Base-by-base conservation (phyloP, 495 filamentous ascomycete genomes). In the Podospora conica region DNA sequence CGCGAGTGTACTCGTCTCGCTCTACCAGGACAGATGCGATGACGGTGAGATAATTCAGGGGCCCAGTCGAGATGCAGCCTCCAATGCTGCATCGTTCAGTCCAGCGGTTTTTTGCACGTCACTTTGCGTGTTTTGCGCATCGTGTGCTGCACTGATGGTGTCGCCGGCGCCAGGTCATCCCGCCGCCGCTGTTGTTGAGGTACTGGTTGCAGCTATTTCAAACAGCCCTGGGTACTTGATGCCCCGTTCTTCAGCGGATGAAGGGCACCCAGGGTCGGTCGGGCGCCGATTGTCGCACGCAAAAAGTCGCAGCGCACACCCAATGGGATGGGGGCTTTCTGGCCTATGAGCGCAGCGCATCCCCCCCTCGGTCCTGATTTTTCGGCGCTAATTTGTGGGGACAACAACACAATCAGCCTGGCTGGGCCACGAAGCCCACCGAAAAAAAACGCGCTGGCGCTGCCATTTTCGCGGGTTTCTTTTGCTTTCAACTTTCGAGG, bases 161-260 rank as follows among this genome's bases (percentile, higher is more conserved):
- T 55, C 55, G 10, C 29, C 31, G n/a, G 58, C 18, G 53, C 25
- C 53, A 28, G 24, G 55, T 22, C 54, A 57, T n/a, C 31, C 48
- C 40, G 10, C 55, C 48, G 48, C 23, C 5, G 24, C 70, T 69
- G 70, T 72, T 72, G 60, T 61, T 22, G 31, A 64, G 53, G 63
- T 70, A 72, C 70, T 33, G 65, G 59, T 53, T 67, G 65, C 62
- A 65, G 21, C 64, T 61, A 65, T 67, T 29, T 65, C 59, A 55
- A 66, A 64, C 58, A 21, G 21, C 48, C 40, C 53, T 18, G 59
- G 69, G 67, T 69, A 68, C 67, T 61, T 69, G 22, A 31, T n/a
- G 55, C 33, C 62, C 66, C 62, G 31, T 67, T 21, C 28, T 65
- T 65, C 65, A 67, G 69, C 40, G 64, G 55, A 61, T 53, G 53